A percentile compares a stretch with the other conserved stretches of the same genome.
Conservation (phyloP, 2,329 filamentous ascomycete genomes). For the Alternaria sp. region DNA sequence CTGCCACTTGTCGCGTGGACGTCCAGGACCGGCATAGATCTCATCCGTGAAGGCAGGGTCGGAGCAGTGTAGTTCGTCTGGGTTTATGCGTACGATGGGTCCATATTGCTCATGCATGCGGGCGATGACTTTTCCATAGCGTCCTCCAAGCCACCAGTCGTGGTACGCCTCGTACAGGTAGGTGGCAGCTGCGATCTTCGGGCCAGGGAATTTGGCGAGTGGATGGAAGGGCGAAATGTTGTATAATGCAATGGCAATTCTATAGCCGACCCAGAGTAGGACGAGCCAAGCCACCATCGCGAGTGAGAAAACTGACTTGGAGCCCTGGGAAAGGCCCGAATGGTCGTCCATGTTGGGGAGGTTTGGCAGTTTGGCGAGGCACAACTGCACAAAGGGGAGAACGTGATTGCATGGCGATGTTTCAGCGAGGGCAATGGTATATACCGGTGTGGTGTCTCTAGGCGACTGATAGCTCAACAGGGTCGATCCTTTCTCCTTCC, state of each 20-base stretch:
- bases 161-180: constrained; percentile 40
- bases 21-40: constrained; percentile 39
- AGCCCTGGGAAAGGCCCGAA: constrained; percentile 14
- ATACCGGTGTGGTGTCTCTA: constrained; percentile 7
- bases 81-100: constrained; percentile 37
- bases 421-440: constrained; percentile 18
- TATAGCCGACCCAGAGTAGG: constrained; percentile 26
- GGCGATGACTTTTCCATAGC: constrained; percentile 44
- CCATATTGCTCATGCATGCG: constrained; percentile 44
- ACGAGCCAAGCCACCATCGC: constrained; percentile 20
- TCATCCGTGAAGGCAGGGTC: constrained; percentile 43
- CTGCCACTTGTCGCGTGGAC: constrained; percentile 29
- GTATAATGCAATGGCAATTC: constrained; percentile 25
- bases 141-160: constrained; percentile 35
- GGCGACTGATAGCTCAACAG: neutral
- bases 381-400: constrained; percentile 11
- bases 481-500: constrained; percentile 9
- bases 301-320: constrained; percentile 18
- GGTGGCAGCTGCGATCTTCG: constrained; percentile 36
- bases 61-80: constrained; percentile 40
- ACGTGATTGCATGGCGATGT: constrained; percentile 3
- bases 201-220: constrained; percentile 34
- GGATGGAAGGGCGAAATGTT: constrained; percentile 34
- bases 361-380: constrained; percentile 3
- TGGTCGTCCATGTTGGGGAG: constrained; percentile 22